These are phyloP conservation scores for Populus alba DNA, from an alignment of 345 rosid species.

Conservation along the genomic window DNA sequence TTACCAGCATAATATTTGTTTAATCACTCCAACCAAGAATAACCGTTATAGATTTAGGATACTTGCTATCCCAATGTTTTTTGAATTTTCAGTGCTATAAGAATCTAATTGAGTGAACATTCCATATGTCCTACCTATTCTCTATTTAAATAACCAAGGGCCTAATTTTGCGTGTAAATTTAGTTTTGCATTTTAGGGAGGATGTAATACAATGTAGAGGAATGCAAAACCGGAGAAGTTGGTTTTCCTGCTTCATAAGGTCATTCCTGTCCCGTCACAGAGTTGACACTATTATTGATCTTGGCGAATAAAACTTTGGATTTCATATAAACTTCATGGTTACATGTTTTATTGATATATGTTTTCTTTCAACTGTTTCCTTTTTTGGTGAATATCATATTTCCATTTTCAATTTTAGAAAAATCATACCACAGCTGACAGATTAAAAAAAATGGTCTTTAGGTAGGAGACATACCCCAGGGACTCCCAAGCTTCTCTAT, in stretches of 20 bases:
- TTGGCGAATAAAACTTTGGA: neutral
- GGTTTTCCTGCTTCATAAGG: neutral
- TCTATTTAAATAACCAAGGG: neutral
- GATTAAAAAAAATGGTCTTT: slow-evolving; percentile 15
- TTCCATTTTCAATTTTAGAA: neutral
- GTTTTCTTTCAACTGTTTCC: neutral
- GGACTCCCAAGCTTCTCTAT: slow-evolving; percentile 91
- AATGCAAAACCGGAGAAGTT: neutral
- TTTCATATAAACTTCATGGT: neutral
- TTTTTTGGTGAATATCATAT: neutral
- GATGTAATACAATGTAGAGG: neutral
- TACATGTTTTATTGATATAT: neutral
- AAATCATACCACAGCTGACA: neutral
- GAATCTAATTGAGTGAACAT: neutral
- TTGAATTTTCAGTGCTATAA: neutral
- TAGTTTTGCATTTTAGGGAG: neutral
- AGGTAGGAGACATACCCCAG: slow-evolving; percentile 98
- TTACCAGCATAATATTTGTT: neutral
- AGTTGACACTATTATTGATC: neutral
- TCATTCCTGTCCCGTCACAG: neutral
- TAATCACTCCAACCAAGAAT: neutral
- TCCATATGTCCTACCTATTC: neutral
- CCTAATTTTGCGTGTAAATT: neutral
- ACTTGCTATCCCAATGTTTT: neutral
- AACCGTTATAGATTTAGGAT: neutral